Evolutionary conservation across 2,329 filamentous ascomycete species (phyloP).

Genomic region (Fusarium liriodendri): DNA sequence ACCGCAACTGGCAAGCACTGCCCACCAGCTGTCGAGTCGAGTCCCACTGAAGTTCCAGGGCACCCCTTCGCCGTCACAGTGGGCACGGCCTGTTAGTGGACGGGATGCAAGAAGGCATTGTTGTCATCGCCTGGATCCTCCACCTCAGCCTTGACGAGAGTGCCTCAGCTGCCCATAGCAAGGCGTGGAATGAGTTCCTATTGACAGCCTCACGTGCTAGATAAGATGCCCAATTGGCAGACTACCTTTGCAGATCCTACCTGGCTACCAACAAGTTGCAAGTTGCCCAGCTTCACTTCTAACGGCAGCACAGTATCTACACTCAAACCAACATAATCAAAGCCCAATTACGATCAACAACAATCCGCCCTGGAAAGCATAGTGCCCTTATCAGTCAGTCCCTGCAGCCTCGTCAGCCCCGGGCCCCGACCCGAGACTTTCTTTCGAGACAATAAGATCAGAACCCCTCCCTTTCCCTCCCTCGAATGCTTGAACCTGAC

Average conservation of each 20-base stretch:
- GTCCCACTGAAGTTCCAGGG: background rate
- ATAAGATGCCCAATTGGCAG: background rate
- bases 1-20: slow-evolving; percentile 3
- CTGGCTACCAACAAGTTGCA: background rate
- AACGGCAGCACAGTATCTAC: background rate
- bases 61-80: background rate
- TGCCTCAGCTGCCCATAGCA: background rate
- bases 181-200: slow-evolving; percentile 8
- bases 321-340: background rate
- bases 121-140: background rate
- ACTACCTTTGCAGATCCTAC: background rate
- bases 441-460: background rate
- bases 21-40: background rate
- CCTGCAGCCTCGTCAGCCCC: slow-evolving; percentile 1
- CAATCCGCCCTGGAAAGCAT: background rate
- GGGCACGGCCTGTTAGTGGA: background rate
- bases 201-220: background rate
- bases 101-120: background rate
- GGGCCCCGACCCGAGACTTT: background rate
- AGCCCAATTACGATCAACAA: background rate
- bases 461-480: background rate
- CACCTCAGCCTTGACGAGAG: background rate
- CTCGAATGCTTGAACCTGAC: slow-evolving; percentile 7
- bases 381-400: background rate
- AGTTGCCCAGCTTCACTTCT: background rate